Conservation (phyloP, 2,329 filamentous ascomycete species). For the Orbilia brochopaga region DNA sequence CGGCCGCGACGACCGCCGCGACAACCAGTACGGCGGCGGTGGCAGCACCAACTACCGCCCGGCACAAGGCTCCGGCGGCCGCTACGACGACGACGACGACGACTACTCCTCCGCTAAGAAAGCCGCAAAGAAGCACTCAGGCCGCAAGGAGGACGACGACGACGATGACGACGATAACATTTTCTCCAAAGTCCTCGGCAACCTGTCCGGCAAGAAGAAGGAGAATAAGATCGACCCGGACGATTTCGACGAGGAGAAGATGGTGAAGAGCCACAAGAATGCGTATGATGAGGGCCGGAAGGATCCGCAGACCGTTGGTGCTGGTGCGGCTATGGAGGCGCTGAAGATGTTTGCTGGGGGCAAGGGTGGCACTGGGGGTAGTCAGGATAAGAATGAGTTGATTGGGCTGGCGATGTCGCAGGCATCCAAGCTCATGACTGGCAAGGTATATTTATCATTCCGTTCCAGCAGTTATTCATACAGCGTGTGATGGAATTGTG, state of each 20-base stretch:
- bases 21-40: constrained; percentile 59
- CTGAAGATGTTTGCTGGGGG: constrained; percentile 77
- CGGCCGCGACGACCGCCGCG: constrained; percentile 56
- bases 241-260: constrained; percentile 69
- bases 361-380: constrained; percentile 59
- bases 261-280: constrained; percentile 75
- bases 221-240: constrained; percentile 60
- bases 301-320: constrained; percentile 66
- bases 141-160: constrained; percentile 60
- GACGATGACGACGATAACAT: constrained; percentile 56
- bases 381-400: constrained; percentile 74
- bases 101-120: constrained; percentile 61
- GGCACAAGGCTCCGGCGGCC: constrained; percentile 34
- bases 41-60: constrained; percentile 46
- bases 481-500: background rate
- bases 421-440: constrained; percentile 76
- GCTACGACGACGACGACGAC: constrained; percentile 59
- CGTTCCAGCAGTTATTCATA: constrained; percentile 1
- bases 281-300: constrained; percentile 67
- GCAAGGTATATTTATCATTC: constrained; percentile 63
- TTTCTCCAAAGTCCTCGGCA: constrained; percentile 66
- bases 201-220: constrained; percentile 65
- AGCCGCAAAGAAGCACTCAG: constrained; percentile 65
- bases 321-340: constrained; percentile 79
- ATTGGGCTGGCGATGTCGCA: constrained; percentile 86